Conservation (phyloP, 2,329 filamentous ascomycete genomes). For the Claviceps sp. region DNA sequence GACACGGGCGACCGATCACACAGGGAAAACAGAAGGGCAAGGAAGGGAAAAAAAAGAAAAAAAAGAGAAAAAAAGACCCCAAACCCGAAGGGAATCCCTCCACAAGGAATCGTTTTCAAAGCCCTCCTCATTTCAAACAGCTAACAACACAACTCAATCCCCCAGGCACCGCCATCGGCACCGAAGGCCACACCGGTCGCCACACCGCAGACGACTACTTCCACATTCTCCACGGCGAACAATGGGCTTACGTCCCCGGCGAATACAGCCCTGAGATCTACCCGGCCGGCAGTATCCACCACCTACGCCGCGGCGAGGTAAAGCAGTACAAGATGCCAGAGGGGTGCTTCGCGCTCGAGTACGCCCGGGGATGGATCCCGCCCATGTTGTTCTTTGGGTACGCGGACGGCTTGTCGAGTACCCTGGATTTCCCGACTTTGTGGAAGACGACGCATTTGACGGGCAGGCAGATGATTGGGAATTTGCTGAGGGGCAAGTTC, state of each 20-base stretch:
- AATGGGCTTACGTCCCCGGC: slow-evolving; percentile 62
- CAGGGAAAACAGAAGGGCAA: not conserved
- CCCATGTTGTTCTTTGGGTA: slow-evolving; percentile 87
- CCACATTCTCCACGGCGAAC: slow-evolving; percentile 69
- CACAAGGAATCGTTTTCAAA: no score
- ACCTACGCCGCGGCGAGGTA: slow-evolving; percentile 54
- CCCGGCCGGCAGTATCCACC: slow-evolving; percentile 54
- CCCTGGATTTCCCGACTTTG: slow-evolving; percentile 72
- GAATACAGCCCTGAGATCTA: slow-evolving; percentile 57
- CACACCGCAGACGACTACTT: slow-evolving; percentile 94
- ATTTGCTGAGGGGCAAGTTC: slow-evolving; percentile 59
- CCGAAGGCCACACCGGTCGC: slow-evolving; percentile 76
- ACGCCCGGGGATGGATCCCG: slow-evolving; percentile 80
- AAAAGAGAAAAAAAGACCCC: no score
- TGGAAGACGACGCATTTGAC: slow-evolving; percentile 68
- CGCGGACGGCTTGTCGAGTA: slow-evolving; percentile 64
- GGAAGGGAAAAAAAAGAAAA: not conserved
- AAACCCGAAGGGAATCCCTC: not conserved
- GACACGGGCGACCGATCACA: not conserved
- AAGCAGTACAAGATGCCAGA: slow-evolving; percentile 78
- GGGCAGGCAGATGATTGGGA: slow-evolving; percentile 60
- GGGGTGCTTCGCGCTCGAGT: slow-evolving; percentile 68
- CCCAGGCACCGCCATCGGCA: slow-evolving; percentile 57
- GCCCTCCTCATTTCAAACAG: not conserved
- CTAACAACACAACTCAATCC: not conserved